Percentiles rank a stretch among this genome's conserved stretches.
Conservation (phyloP, 2,329 filamentous ascomycete genomes). For the Alternaria viburni region DNA sequence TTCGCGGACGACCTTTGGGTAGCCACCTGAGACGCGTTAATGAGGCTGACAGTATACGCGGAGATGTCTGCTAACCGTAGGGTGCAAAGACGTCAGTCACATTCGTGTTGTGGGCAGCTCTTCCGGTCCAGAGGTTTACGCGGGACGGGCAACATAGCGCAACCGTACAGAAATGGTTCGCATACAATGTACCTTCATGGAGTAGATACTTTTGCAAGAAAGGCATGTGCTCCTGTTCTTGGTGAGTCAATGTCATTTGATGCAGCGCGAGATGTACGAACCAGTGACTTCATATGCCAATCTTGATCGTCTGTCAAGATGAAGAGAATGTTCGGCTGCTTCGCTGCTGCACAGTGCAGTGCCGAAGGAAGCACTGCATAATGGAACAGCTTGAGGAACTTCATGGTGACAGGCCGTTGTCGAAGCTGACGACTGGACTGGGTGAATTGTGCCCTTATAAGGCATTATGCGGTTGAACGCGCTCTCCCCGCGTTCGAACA, state of each 20-base stretch:
- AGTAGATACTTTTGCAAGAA: background rate
- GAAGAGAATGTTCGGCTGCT: slow-evolving; percentile 63
- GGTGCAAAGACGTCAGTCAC: background rate
- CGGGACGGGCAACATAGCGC: background rate
- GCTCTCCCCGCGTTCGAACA: background rate
- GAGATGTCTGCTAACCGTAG: background rate
- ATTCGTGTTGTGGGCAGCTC: background rate
- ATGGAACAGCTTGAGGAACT: background rate
- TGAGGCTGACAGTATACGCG: background rate
- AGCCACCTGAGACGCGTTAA: slow-evolving; percentile 55
- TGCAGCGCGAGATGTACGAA: background rate
- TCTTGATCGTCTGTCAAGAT: slow-evolving; percentile 73
- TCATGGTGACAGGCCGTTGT: background rate
- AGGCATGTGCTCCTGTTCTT: background rate
- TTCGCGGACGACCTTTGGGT: slow-evolving; percentile 68
- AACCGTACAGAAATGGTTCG: background rate
- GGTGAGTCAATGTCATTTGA: background rate
- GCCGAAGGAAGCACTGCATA: background rate
- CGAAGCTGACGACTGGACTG: background rate
- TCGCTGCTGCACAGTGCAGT: background rate
- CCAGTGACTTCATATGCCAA: slow-evolving; percentile 45
- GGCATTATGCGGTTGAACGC: background rate
- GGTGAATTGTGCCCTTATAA: background rate
- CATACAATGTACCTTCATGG: background rate
- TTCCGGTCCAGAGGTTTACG: background rate